These are phyloP conservation scores for Trametes polyzona DNA, from an alignment of 1,284 basidiomycete species.

Conservation along the genomic window DNA sequence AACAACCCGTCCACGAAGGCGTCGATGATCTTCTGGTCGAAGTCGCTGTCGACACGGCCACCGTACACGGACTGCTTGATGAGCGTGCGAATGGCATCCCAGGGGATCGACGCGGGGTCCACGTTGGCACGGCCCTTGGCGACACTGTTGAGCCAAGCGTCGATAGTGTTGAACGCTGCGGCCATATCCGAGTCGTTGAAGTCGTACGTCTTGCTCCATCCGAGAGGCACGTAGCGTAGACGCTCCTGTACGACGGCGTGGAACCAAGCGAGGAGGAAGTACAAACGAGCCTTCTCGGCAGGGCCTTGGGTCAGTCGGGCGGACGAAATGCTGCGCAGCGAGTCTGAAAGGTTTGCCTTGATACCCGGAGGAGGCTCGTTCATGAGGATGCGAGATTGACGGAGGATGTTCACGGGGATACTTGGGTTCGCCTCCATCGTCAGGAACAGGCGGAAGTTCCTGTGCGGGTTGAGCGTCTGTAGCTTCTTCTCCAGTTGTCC, in stretches of 20 bases:
- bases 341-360: conserved; percentile 93
- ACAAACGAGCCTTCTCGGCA: conserved; percentile 87
- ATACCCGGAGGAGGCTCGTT: conserved; percentile 96
- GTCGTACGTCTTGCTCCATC: conserved; percentile 95
- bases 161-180: conserved; percentile 91
- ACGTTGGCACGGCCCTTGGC: conserved; percentile 90
- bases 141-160: conserved; percentile 80
- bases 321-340: conserved; percentile 77
- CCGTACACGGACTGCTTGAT: conserved; percentile 96
- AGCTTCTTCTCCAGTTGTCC: conserved; percentile 95
- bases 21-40: conserved; percentile 90
- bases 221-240: conserved; percentile 90
- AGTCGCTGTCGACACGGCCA: conserved; percentile 91
- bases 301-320: conserved; percentile 81
- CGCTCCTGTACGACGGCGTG: conserved; percentile 96
- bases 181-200: conserved; percentile 98
- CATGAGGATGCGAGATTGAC: conserved; percentile 95
- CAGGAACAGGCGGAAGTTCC: conserved; percentile 92
- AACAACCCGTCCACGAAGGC: conserved; percentile 91
- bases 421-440: conserved; percentile 95
- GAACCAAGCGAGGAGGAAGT: conserved; percentile 98
- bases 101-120: conserved; percentile 88
- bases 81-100: conserved; percentile 88
- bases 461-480: conserved; percentile 88
- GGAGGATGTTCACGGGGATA: conserved; percentile 94